These are phyloP conservation scores for Didymella keratinophila DNA, from an alignment of 2,329 filamentous ascomycete genomes.

Conservation along the genomic window DNA sequence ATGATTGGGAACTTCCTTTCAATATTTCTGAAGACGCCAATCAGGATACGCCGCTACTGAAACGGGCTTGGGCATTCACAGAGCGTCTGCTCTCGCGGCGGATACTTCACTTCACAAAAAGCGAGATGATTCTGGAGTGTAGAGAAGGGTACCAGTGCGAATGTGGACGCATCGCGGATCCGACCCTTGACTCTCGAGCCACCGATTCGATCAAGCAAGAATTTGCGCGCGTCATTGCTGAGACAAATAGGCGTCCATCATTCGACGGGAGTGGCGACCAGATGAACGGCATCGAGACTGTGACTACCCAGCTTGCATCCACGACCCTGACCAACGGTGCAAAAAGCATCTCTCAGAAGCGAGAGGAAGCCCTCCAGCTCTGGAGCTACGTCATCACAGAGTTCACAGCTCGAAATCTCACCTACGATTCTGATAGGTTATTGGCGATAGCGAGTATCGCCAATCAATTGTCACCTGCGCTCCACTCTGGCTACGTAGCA, in stretches of 20 bases:
- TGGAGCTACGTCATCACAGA: slow-evolving; percentile 50
- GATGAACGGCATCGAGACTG: slow-evolving; percentile 29
- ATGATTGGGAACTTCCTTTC: slow-evolving; percentile 47
- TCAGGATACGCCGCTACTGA: slow-evolving; percentile 42
- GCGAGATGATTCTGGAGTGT: slow-evolving; percentile 50
- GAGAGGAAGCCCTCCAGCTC: slow-evolving; percentile 44
- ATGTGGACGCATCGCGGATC: slow-evolving; percentile 45
- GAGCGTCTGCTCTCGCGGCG: slow-evolving; percentile 45
- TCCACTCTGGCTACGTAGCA: slow-evolving; percentile 46
- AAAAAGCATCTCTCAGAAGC: slow-evolving; percentile 25
- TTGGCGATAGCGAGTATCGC: slow-evolving; percentile 45
- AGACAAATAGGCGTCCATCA: slow-evolving; percentile 22
- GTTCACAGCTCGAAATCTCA: slow-evolving; percentile 45
- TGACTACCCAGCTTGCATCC: slow-evolving; percentile 41
- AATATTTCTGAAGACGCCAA: slow-evolving; percentile 42
- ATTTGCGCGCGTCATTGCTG: slow-evolving; percentile 36
- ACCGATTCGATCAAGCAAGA: slow-evolving; percentile 48
- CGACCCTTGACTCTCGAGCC: slow-evolving; percentile 41
- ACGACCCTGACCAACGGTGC: slow-evolving; percentile 36
- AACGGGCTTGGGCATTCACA: slow-evolving; percentile 45
- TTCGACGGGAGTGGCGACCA: slow-evolving; percentile 17
- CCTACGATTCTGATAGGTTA: slow-evolving; percentile 44
- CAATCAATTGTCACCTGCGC: slow-evolving; percentile 33
- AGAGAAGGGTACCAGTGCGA: slow-evolving; percentile 48
- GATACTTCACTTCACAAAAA: slow-evolving; percentile 46